Conservation (phyloP, 1,284 basidiomycete genomes). For the Stygiomarasmius scandens region DNA sequence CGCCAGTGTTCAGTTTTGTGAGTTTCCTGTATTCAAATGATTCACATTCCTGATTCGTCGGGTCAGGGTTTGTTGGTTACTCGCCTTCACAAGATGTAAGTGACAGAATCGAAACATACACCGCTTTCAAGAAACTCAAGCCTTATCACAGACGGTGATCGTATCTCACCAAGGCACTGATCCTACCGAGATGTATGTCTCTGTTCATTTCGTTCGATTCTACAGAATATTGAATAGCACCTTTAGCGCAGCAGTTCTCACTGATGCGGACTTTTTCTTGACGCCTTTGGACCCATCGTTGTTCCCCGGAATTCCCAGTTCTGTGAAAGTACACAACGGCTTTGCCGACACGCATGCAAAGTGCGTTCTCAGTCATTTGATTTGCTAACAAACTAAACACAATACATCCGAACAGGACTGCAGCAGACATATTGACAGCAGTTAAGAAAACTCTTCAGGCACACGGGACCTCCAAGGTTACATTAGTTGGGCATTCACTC, state of each 20-base stretch:
- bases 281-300: constrained; percentile 41
- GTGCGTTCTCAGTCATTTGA: neutral
- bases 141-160: constrained; percentile 35
- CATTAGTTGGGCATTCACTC: constrained; percentile 58
- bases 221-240: constrained; percentile 7
- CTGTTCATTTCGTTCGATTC: neutral
- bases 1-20: constrained; percentile 36
- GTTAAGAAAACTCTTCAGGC: constrained; percentile 45
- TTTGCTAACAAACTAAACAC: neutral
- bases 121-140: too few relatives aligned
- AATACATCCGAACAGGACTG: constrained; percentile 42
- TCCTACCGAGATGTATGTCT: constrained; percentile 44
- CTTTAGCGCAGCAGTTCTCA: constrained; percentile 43
- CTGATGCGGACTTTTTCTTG: constrained; percentile 47
- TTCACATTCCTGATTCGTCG: neutral
- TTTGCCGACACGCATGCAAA: constrained; percentile 51
- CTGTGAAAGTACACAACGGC: constrained; percentile 53
- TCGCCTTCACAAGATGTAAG: constrained; percentile 30
- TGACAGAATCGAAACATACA: neutral
- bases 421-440: constrained; percentile 46
- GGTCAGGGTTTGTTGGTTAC: constrained; percentile 50
- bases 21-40: constrained; percentile 1
- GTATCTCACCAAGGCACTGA: constrained; percentile 59
- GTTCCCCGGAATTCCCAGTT: constrained; percentile 56
- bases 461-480: constrained; percentile 44